Evolutionary conservation across 768 basidiomycete genomes (phyloP).

Genomic region (Suillus tomentosus): DNA sequence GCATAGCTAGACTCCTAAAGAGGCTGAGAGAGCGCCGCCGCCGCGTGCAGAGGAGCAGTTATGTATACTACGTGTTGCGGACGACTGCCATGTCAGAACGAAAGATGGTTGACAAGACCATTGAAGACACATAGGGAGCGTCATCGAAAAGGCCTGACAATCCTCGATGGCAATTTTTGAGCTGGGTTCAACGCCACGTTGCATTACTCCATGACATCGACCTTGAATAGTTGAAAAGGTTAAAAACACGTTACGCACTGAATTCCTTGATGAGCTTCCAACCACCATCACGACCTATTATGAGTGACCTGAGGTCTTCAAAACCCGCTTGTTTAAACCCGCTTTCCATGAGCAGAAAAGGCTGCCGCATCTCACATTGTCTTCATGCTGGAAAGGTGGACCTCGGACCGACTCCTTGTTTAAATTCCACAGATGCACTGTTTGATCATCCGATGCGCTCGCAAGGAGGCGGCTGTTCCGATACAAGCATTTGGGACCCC

Average conservation of each 20-base stretch:
- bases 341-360: neutral
- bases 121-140: neutral
- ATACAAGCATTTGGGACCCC: neutral
- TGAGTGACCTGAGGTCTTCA: neutral
- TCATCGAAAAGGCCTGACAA: neutral
- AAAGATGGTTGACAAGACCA: neutral
- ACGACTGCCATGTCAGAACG: neutral
- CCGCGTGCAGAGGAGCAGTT: neutral
- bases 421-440: neutral
- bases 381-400: neutral
- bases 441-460: neutral
- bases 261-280: neutral
- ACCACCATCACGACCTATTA: neutral
- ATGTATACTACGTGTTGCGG: neutral
- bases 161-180: neutral
- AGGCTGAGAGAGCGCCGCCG: neutral
- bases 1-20: neutral
- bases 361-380: neutral
- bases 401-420: neutral
- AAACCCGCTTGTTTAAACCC: neutral
- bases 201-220: neutral
- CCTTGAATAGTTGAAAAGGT: neutral
- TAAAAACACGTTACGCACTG: neutral
- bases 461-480: neutral
- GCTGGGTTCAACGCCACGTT: neutral